Base-by-base conservation (phyloP, 306 rosid species). In the Datisca glomerata region DNA sequence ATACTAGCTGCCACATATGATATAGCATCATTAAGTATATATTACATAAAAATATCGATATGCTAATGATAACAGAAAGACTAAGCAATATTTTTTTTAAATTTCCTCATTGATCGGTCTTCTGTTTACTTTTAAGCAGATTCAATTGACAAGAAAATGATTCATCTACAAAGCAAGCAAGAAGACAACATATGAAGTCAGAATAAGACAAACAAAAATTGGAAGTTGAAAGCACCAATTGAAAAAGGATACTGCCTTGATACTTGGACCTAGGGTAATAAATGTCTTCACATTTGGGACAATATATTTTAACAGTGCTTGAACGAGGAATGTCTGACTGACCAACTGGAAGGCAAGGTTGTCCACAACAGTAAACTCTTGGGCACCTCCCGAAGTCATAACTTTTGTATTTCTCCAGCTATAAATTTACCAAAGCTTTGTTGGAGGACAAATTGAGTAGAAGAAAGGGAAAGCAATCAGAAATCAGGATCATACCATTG, bases 231-330 rank as follows among this genome's bases (percentile, higher is more conserved):
- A 19, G 28, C 21, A 45, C 51, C 22, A 42, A 46, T 35, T 28
- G 40, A n/a, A 80, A n/a, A n/a, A 84, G 98, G 98, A 89, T 89
- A 89, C 98, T 89, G 86, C 97, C 97, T 83, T 89, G 98, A 71
- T 84, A 80, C 78, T 84, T 89, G 55, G 98, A 80, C 29, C 95
- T 93, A 22, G 98, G 98, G 71, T 89, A 87, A 65, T 87, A 87
- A 48, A 79, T 74, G 61, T 87, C 97, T 74, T 87, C 97, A 39
- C 97, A 87, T 64, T 85, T 83, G 18, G 97, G 93, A 68, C 97
- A 87, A 57, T 83, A 87, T 56, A 87, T 87, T 66, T 87, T 87
- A 63, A 87, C 93, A 15, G 97, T 87, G 66, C 93, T 87, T 12
- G 93, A 83, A 53, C 97, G 92, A 31, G 93, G 86, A 72, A 87